A percentile compares a stretch with the other conserved stretches of the same genome.
Conservation (phyloP, 495 filamentous ascomycete genomes). For the Chlorociboria aeruginascens region DNA sequence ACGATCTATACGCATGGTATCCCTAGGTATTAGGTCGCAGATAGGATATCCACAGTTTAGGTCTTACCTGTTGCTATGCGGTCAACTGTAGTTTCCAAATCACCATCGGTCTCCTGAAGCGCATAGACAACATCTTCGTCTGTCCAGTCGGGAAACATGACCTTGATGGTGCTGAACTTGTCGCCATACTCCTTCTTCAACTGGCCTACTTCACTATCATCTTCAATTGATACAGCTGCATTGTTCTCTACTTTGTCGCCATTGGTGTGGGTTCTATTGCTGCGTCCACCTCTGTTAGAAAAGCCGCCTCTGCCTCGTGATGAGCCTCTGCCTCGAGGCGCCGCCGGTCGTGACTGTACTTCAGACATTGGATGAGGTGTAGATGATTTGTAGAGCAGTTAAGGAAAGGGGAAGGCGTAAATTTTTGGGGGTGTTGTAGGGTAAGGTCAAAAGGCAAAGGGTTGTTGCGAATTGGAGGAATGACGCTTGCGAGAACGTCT, state of each 20-base stretch:
- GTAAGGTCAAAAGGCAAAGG: background rate
- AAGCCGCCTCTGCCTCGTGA: constrained; percentile 74
- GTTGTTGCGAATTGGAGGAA: constrained; percentile 1
- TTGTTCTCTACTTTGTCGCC: constrained; percentile 44
- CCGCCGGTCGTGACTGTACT: constrained; percentile 67
- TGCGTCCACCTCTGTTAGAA: constrained; percentile 58
- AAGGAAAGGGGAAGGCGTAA: constrained; percentile 21
- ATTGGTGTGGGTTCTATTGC: constrained; percentile 45
- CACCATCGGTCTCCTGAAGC: constrained; percentile 82
- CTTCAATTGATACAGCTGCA: constrained; percentile 50
- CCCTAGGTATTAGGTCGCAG: background rate
- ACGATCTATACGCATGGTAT: background rate
- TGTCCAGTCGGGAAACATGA: constrained; percentile 87
- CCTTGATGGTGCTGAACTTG: constrained; percentile 66
- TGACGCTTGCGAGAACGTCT: constrained; percentile 2
- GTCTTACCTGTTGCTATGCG: constrained; percentile 81
- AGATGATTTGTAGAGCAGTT: constrained; percentile 21
- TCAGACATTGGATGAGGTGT: constrained; percentile 59
- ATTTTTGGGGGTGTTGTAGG: constrained; percentile 2
- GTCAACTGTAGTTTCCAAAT: constrained; percentile 71
- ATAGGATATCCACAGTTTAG: constrained; percentile 1
- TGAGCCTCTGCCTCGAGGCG: constrained; percentile 65
- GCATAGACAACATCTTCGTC: constrained; percentile 85
- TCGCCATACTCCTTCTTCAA: constrained; percentile 77
- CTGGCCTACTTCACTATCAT: constrained; percentile 81